Evolutionary conservation across 306 rosid species (phyloP), one percentile per base, ranked within the genome.

Genomic region (Mimosa bimucronata): DNA sequence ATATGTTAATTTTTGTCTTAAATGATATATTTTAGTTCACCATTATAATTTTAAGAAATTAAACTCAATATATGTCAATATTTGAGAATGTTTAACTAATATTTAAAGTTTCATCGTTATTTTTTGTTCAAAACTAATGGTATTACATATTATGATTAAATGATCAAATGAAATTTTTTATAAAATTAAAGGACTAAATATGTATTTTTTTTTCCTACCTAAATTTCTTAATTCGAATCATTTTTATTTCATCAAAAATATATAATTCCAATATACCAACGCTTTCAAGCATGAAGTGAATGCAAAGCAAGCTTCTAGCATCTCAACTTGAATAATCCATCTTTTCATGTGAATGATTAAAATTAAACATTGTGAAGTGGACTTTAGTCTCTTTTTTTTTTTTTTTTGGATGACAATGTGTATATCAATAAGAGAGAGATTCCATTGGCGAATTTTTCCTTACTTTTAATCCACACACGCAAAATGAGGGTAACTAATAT

Each of bases 231-330:
- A 4, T 48, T 1, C 7, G 4, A 48, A 11, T 79, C 29, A 21
- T 55, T 21, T 53, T 9, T 10, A 52, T 18, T 8, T 21, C 62
- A 55, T 55, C 23, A 3, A 55, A 55, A 9, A 21, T 55, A 8
- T 55, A 21, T 55, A 8, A 19, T 21, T 55, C 13, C 6, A 55
- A n/a, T 55, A 21, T 9, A 55, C 26, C 25, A 53, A 53, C 12
- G 53, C 2, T 55, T 8, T n/a, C 62, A 21, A 21, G 3, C 29
- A 55, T 21, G 23, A 21, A 4, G 5, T 21, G 18, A 61, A 72
- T 34, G 73, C 9, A 66, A 9, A 45, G n/a, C 55, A 37, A 25
- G 67, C 23, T 34, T 71, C 42, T 44, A 72, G 57, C 74, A 44
- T 34, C 30, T 72, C 38, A 62, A 31, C 45, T 64, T 71, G 11